Evolutionary conservation across 306 rosid genomes (phyloP).

Genomic region (Clitoria ternatea): DNA sequence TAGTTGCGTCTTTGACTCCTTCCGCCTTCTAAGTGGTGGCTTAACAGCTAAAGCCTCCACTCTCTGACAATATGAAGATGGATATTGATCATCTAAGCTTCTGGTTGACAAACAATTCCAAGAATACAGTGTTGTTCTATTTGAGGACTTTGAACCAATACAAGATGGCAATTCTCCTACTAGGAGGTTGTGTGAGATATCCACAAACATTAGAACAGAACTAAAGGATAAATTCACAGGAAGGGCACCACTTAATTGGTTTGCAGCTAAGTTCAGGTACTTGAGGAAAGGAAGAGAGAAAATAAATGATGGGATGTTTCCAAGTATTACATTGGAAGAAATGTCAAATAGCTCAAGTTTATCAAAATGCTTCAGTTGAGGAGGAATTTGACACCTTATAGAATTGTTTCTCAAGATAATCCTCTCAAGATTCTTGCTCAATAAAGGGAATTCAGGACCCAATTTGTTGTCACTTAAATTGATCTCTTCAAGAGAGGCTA

Average conservation of each 20-base stretch:
- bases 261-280: conserved; percentile 58
- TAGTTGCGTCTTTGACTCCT: conserved; percentile 30
- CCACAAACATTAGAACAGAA: conserved; percentile 47
- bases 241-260: conserved; percentile 61
- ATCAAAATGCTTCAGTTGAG: conserved; percentile 24
- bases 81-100: conserved; percentile 41
- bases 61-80: conserved; percentile 45
- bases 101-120: conserved; percentile 70
- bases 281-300: conserved; percentile 69
- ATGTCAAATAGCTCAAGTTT: conserved; percentile 58
- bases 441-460: conserved; percentile 61
- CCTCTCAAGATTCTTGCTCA: conserved; percentile 44
- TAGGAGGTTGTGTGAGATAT: conserved; percentile 68
- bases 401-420: conserved; percentile 55
- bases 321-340: conserved; percentile 54
- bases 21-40: conserved; percentile 37
- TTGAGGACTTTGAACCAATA: conserved; percentile 46
- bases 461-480: conserved; percentile 51
- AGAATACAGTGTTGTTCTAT: conserved; percentile 44
- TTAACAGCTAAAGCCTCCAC: conserved; percentile 56
- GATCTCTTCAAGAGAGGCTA: conserved; percentile 53
- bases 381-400: conserved; percentile 52
- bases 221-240: conserved; percentile 45
- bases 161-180: conserved; percentile 72
- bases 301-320: conserved; percentile 55